Evolutionary conservation across 106 monocot species (phyloP).

Genomic region (Ottelia alismoides): DNA sequence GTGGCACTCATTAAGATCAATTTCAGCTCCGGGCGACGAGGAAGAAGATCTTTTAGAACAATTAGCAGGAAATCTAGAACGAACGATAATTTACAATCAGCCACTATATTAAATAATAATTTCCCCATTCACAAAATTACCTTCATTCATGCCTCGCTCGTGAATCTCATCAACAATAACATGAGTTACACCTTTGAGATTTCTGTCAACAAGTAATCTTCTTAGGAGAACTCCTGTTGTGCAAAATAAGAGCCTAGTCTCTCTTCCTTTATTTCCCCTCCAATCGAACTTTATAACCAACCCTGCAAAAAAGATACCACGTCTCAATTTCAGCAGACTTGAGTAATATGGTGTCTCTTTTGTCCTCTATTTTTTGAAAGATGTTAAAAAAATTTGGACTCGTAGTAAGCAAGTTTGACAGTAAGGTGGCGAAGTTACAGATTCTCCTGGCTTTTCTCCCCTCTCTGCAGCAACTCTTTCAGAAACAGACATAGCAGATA

Average conservation of each 20-base stretch:
- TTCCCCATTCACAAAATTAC: too few relatives aligned
- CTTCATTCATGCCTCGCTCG: conserved; percentile 99
- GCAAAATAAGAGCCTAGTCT: conserved; percentile 86
- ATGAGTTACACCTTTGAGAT: conserved; percentile 89
- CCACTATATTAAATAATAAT: too few relatives aligned
- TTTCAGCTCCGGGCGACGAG: conserved; percentile 73
- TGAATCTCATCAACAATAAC: conserved; percentile 99
- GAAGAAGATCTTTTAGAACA: conserved; percentile 93
- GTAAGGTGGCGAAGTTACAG: conserved; percentile 78
- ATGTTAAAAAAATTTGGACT: too few relatives aligned
- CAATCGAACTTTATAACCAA: conserved; percentile 96
- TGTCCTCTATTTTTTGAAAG: too few relatives aligned
- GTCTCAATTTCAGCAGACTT: too few relatives aligned
- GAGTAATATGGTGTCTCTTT: too few relatives aligned
- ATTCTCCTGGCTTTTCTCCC: conserved; percentile 94
- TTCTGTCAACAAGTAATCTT: conserved; percentile 81
- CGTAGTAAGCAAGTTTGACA: too few relatives aligned
- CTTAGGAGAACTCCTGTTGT: conserved; percentile 93
- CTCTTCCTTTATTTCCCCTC: conserved; percentile 94
- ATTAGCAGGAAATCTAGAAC: conserved; percentile 91
- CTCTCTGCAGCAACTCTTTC: conserved; percentile 98
- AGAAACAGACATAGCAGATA: conserved; percentile 97
- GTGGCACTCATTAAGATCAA: conserved; percentile 99
- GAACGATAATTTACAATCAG: conserved; percentile 2
- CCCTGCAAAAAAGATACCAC: conserved; percentile 21